These are phyloP conservation scores for Discostella pseudostelligera DNA, from an alignment of 108 stramenopile species.

Conservation along the genomic window DNA sequence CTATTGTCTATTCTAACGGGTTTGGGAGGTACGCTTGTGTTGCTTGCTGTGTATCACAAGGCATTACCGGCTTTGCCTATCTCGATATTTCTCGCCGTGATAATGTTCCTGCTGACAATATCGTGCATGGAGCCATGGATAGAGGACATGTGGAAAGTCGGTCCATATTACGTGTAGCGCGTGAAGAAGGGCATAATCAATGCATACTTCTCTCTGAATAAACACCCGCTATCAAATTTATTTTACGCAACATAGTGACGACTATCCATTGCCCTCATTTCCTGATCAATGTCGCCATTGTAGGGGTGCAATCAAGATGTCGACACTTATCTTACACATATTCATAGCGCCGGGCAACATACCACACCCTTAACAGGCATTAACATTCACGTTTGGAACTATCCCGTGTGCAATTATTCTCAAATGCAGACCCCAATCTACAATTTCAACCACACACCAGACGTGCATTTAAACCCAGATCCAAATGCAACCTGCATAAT, in stretches of 20 bases:
- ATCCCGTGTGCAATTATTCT: background rate
- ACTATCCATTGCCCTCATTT: too few species aligned
- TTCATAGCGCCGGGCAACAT: too few species aligned
- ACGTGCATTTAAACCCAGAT: slow-evolving; percentile 98
- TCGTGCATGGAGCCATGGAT: slow-evolving; percentile 75
- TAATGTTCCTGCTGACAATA: slow-evolving; percentile 69
- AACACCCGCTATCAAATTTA: too few species aligned
- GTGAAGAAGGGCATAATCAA: too few species aligned
- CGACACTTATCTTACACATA: too few species aligned
- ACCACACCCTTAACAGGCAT: too few species aligned
- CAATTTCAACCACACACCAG: slow-evolving; percentile 94
- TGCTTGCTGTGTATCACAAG: slow-evolving; percentile 81
- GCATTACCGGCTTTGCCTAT: slow-evolving; percentile 94
- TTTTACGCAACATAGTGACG: too few species aligned
- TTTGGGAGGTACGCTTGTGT: slow-evolving; percentile 81
- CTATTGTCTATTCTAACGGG: slow-evolving; percentile 84
- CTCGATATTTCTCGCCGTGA: slow-evolving; percentile 84
- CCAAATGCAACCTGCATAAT: slow-evolving; percentile 98
- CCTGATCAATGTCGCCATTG: too few species aligned
- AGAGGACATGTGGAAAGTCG: slow-evolving; percentile 41
- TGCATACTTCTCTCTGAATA: too few species aligned
- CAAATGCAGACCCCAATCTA: slow-evolving; percentile 23
- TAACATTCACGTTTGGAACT: too few species aligned
- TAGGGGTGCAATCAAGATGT: too few species aligned
- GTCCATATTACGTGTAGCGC: slow-evolving; percentile 59